Base-by-base conservation (phyloP, 2,329 filamentous ascomycete genomes). In the Arthroderma sp. region DNA sequence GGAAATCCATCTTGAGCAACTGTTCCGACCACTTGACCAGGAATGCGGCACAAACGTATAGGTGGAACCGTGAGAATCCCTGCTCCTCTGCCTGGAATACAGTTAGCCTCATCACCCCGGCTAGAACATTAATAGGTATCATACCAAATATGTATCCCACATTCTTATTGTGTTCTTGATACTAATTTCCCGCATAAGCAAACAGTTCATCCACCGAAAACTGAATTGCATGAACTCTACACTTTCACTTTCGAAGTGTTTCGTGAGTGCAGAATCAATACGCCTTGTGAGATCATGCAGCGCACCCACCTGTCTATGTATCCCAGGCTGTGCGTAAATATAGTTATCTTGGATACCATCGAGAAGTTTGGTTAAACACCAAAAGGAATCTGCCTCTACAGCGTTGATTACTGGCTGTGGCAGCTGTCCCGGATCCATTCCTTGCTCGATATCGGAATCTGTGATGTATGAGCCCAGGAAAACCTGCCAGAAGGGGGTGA, bases 141-240 rank as follows among this genome's bases (percentile, higher is more conserved):
- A 69, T 77, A 96, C 91, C 76, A 98, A 81, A 74, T 98, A 98
- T 25, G 93, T 98, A 72, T 98, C 93, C 93, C 93, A 98, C 93
- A 98, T 98, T 64, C 93, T 81, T 62, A 98, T 95, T 0, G 90
- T 96, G 70, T 96, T 97, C 70, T 85, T 88, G 58, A 98, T 91
- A 68, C 87, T 95, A 63, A 98, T 87, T 74, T 98, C 93, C 62
- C 93, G 82, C 93, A 98, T 98, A 63, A 98, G 78, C 55, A 98
- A 81, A 71, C 93, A 98, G 67, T 98, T 98, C 93, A 98, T 98
- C 93, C 93, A 98, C 58, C 93, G 81, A 70, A 98, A 98, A 72
- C 90, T 96, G 74, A 98, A 98, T 69, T 98, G 93, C 66, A 98
- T 98, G 68, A 98, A 98, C 69, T 98, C 93, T 28, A 98, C 89